Base-by-base conservation (phyloP, 192 early-diverging fungal genomes). In the Obelidium mucronatum region DNA sequence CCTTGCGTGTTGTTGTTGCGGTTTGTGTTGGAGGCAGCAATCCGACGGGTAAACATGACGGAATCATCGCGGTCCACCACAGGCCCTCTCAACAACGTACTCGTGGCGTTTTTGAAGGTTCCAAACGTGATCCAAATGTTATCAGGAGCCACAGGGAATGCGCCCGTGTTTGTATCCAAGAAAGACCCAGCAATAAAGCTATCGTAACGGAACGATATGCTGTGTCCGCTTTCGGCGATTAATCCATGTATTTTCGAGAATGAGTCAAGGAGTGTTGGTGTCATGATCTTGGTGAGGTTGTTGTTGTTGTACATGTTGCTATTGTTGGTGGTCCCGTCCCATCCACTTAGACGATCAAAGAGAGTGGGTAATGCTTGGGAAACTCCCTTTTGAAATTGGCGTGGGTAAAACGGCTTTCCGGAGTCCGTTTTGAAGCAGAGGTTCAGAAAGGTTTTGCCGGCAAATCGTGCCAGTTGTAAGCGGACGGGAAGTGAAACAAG, bases 121-220 rank as follows among this genome's bases (percentile, higher is more conserved):
- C 70, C 70, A 58, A 72, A 72, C n/a, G 56, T 59, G 36, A 59
- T 6, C 70, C 70, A 72, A 4, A 72, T 40, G 37, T 58, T n/a
- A 4, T 11, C 11, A 1, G 56, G 54, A 4, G 6, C n/a, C 13
- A 72, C 35, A 5, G 63, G 63, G 63, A 65, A 40, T 17, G 63
- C 15, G 28, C 13, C 63, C 8, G 39, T 22, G 13, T 13, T n/a
- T 65, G 63, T 35, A 40, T 65, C 63, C 22, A 34, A 37, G 37
- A 35, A 60, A 17, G n/a, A 60, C 11, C n/a, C 15, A 17, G 63
- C 28, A 15, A n/a, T 36, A 17, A 58, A 11, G 55, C 19, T 34
- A 11, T 44, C 19, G 51, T 52, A 72, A 37, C 30, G 24, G 26
- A 59, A 59, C 11, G 34, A 39, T 4, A 72, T 11, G 1, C 30